These are phyloP conservation scores for Xerocomellus amylosporus DNA, from an alignment of 768 basidiomycete genomes.

Conservation along the genomic window DNA sequence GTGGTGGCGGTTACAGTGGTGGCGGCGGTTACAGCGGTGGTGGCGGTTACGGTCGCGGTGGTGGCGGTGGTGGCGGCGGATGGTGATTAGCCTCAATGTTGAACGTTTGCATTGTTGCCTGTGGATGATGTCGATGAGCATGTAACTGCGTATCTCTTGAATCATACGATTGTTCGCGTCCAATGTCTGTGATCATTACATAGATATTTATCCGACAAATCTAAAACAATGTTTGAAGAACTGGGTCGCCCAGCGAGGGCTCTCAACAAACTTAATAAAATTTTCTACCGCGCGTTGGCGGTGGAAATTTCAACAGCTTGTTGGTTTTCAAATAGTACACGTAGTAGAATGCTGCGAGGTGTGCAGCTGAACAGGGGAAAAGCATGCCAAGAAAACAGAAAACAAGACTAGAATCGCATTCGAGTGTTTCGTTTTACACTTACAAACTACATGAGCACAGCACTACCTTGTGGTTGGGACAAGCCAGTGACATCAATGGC, in stretches of 20 bases:
- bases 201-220: background rate
- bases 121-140: slow-evolving; percentile 5
- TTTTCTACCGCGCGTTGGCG: no score
- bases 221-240: no score
- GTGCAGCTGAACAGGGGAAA: background rate
- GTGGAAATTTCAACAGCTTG: background rate
- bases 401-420: slow-evolving; percentile 4
- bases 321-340: slow-evolving; percentile 16
- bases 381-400: background rate
- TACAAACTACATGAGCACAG: slow-evolving; percentile 15
- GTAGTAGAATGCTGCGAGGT: background rate
- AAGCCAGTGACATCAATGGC: background rate
- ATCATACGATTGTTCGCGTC: background rate
- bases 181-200: background rate
- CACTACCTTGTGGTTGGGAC: slow-evolving; percentile 5
- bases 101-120: background rate
- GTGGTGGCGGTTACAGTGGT: slow-evolving; percentile 1
- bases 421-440: slow-evolving; percentile 17
- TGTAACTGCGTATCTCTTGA: slow-evolving; percentile 4
- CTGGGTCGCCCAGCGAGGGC: no score
- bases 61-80: slow-evolving; percentile 12
- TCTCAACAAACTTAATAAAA: no score
- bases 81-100: slow-evolving; percentile 7
- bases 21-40: slow-evolving; percentile 3
- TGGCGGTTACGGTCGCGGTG: background rate